Percentiles rank a stretch among this genome's conserved stretches.
Conservation (phyloP, 2,329 filamentous ascomycete genomes). For the Exutisphaerella laricina region DNA sequence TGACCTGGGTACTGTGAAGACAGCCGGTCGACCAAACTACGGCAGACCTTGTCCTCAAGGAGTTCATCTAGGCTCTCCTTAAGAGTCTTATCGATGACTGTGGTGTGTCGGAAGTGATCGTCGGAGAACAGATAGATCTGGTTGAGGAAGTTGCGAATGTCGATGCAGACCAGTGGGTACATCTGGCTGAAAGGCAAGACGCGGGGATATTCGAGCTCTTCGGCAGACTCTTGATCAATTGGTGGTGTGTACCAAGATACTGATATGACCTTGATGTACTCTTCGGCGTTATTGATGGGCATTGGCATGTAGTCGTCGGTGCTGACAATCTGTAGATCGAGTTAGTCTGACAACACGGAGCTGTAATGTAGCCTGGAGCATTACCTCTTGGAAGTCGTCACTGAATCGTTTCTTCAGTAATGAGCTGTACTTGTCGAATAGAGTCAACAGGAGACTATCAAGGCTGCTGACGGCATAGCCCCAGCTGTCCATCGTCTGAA, state of each 20-base stretch:
- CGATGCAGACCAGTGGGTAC: slow-evolving; percentile 97
- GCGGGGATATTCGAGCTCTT: slow-evolving; percentile 76
- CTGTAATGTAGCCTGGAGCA: not conserved
- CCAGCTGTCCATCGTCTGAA: slow-evolving; percentile 98
- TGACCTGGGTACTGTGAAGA: slow-evolving; percentile 92
- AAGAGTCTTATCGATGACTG: slow-evolving; percentile 84
- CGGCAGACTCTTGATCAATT: slow-evolving; percentile 58
- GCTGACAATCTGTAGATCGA: slow-evolving; percentile 53
- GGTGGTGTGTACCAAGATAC: slow-evolving; percentile 88
- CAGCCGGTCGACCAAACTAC: slow-evolving; percentile 79
- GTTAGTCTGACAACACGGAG: slow-evolving; percentile 2
- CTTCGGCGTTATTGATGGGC: slow-evolving; percentile 83
- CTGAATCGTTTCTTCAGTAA: slow-evolving; percentile 86
- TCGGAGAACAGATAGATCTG: slow-evolving; percentile 98
- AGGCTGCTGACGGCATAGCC: slow-evolving; percentile 77
- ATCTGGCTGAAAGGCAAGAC: slow-evolving; percentile 98
- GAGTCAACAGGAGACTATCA: slow-evolving; percentile 75
- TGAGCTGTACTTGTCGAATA: slow-evolving; percentile 93
- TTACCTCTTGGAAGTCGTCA: slow-evolving; percentile 87
- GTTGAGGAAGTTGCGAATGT: slow-evolving; percentile 95
- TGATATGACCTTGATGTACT: slow-evolving; percentile 92
- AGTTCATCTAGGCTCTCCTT: slow-evolving; percentile 87
- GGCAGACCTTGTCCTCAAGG: slow-evolving; percentile 87
- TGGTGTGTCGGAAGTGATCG: slow-evolving; percentile 88
- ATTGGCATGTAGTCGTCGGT: slow-evolving; percentile 99